These are phyloP conservation scores for Ceratocystis papillata DNA, from an alignment of 2,329 filamentous ascomycete genomes.

Conservation along the genomic window DNA sequence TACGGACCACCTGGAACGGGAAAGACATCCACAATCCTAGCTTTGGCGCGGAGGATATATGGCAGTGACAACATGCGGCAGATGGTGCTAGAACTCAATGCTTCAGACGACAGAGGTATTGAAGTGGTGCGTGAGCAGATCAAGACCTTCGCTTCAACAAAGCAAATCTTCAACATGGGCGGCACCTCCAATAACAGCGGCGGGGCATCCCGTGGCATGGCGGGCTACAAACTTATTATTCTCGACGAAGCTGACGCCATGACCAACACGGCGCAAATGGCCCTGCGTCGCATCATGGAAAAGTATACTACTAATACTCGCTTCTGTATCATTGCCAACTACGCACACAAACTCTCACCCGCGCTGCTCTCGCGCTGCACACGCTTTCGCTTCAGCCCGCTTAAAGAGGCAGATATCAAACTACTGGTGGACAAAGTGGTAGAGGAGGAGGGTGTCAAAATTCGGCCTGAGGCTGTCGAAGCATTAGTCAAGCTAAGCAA, in stretches of 20 bases:
- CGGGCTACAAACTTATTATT: conserved; percentile 88
- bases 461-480: conserved; percentile 67
- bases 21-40: conserved; percentile 93
- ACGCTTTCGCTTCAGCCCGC: conserved; percentile 83
- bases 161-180: conserved; percentile 80
- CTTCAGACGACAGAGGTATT: conserved; percentile 92
- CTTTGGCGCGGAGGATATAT: conserved; percentile 86
- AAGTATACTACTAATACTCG: conserved; percentile 97
- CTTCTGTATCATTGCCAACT: conserved; percentile 98
- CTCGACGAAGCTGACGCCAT: conserved; percentile 99
- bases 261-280: conserved; percentile 99
- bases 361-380: conserved; percentile 89
- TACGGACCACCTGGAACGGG: conserved; percentile 95
- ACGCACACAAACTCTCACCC: conserved; percentile 93
- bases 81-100: conserved; percentile 97
- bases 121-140: conserved; percentile 98
- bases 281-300: conserved; percentile 92
- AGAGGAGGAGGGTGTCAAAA: conserved; percentile 73
- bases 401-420: conserved; percentile 80
- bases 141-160: conserved; percentile 97
- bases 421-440: conserved; percentile 81
- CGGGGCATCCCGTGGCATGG: conserved; percentile 38
- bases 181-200: conserved; percentile 38
- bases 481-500: conserved; percentile 79
- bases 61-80: conserved; percentile 85